Conservation (phyloP, 306 rosid species). For the cucumber (Cucumis sativus) region DNA sequence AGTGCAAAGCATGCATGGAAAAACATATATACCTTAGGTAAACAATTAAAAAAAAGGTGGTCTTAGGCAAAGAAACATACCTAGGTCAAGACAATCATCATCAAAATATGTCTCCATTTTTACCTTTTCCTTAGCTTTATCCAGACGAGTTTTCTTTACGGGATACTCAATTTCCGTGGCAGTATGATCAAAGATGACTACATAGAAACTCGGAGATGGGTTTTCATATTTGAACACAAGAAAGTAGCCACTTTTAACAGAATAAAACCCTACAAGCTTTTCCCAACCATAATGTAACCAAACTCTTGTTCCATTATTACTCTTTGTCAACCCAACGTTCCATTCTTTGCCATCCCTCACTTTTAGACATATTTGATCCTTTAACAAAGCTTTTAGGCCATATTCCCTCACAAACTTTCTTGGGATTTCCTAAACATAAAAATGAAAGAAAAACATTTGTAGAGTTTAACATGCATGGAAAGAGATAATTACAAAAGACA, state of each 20-base stretch:
- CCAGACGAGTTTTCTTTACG: background rate
- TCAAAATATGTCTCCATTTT: background rate
- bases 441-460: too few relatives aligned
- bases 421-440: background rate
- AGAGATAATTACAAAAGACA: background rate
- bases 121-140: background rate
- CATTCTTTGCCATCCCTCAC: background rate
- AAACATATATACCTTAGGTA: too few relatives aligned
- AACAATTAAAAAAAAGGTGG: too few relatives aligned
- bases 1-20: background rate
- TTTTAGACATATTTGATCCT: background rate
- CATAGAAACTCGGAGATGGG: background rate
- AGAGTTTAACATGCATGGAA: too few relatives aligned
- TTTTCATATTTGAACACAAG: conserved; percentile 5
- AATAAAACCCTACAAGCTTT: background rate
- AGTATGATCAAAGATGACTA: conserved; percentile 3
- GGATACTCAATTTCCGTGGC: background rate
- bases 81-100: background rate
- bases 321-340: background rate
- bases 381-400: background rate
- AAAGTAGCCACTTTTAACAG: background rate
- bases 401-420: background rate
- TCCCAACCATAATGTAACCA: conserved; percentile 11
- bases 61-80: background rate
- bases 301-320: background rate